These are phyloP conservation scores for Hypoxylon subgilvum DNA, from an alignment of 495 filamentous ascomycete species.

Conservation along the genomic window DNA sequence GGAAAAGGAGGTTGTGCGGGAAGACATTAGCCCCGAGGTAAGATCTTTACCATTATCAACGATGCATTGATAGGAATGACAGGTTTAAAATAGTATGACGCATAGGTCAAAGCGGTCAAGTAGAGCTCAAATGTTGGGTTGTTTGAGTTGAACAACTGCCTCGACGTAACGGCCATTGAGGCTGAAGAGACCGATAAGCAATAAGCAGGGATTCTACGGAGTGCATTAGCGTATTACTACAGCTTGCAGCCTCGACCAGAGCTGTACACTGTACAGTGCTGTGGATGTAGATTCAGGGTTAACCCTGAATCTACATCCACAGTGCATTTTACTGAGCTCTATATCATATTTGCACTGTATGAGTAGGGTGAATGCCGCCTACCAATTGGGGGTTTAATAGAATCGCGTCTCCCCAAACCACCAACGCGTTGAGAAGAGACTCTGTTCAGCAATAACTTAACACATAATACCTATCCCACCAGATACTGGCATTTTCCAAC, in stretches of 20 bases:
- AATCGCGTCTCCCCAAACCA: slow-evolving; percentile 37
- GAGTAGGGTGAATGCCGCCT: slow-evolving; percentile 6
- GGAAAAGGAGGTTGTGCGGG: slow-evolving; percentile 64
- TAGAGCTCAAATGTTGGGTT: slow-evolving; percentile 2
- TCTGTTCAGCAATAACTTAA: too few relatives aligned
- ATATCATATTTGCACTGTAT: not conserved
- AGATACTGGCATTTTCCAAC: too few relatives aligned
- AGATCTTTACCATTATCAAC: slow-evolving; percentile 34
- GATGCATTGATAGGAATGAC: slow-evolving; percentile 39
- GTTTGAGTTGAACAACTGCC: slow-evolving; percentile 16
- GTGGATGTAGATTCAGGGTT: too few relatives aligned
- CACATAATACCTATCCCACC: too few relatives aligned
- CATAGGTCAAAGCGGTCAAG: not conserved
- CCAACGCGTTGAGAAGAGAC: slow-evolving; percentile 18
- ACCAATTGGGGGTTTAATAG: slow-evolving; percentile 34
- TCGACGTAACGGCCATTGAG: slow-evolving; percentile 14
- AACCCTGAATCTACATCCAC: too few relatives aligned
- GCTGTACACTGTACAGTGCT: too few relatives aligned
- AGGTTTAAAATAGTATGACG: too few relatives aligned
- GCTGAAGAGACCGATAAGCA: not conserved
- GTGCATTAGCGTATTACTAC: too few relatives aligned
- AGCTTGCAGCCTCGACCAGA: too few relatives aligned
- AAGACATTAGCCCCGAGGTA: slow-evolving; percentile 60
- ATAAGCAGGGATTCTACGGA: too few relatives aligned
- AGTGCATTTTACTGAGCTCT: too few relatives aligned